Conservation (phyloP, 768 basidiomycete genomes). For the Erythrobasidium yunnanense region DNA sequence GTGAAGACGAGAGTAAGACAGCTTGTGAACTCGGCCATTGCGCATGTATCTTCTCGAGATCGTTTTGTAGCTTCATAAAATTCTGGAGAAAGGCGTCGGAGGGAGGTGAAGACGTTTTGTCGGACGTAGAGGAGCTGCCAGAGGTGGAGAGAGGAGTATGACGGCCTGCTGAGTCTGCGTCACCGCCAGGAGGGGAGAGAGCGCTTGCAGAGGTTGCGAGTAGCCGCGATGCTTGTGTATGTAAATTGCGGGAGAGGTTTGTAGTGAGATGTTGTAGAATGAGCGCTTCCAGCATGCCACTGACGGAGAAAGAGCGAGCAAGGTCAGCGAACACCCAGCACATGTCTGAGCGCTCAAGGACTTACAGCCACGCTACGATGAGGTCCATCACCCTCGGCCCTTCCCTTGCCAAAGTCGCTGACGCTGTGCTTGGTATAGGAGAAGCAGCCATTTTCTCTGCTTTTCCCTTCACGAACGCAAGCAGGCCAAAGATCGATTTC, state of each 20-base stretch:
- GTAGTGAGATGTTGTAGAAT: constrained; percentile 23
- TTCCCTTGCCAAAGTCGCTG: neutral
- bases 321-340: neutral
- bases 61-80: constrained; percentile 6
- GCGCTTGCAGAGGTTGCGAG: neutral
- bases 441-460: constrained; percentile 26
- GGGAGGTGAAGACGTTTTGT: neutral
- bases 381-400: constrained; percentile 10
- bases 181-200: constrained; percentile 8
- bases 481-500: constrained; percentile 34
- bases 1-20: neutral
- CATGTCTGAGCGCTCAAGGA: neutral
- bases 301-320: neutral
- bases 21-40: constrained; percentile 17
- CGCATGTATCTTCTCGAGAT: constrained; percentile 24
- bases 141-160: neutral
- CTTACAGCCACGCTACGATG: constrained; percentile 21
- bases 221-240: constrained; percentile 1
- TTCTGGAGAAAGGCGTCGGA: neutral
- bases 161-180: neutral
- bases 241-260: constrained; percentile 11
- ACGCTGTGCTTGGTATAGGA: neutral
- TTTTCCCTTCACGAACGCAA: constrained; percentile 32
- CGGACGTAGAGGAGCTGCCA: neutral
- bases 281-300: constrained; percentile 27